These are phyloP conservation scores for Malassezia yamatoensis DNA, from an alignment of 1,284 basidiomycete genomes.

Conservation along the genomic window DNA sequence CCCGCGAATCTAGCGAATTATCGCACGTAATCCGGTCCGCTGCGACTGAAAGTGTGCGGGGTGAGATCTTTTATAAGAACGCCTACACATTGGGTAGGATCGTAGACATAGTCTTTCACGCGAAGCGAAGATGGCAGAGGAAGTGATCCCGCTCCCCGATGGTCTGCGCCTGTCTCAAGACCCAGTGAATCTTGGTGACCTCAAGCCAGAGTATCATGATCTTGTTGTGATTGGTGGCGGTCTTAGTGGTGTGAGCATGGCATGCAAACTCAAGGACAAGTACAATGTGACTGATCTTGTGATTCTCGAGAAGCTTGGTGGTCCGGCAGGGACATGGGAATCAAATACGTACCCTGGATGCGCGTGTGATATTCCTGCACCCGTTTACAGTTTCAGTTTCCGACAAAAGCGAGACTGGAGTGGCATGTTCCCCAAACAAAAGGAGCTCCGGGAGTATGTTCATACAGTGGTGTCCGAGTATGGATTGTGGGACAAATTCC, in stretches of 20 bases:
- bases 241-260: constrained; percentile 35
- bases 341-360: constrained; percentile 38
- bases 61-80: not conserved
- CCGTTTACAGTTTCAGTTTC: constrained; percentile 45
- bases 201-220: constrained; percentile 35
- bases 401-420: constrained; percentile 41
- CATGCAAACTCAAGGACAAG: constrained; percentile 34
- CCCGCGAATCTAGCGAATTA: no score
- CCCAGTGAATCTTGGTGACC: constrained; percentile 14
- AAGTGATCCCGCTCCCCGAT: not conserved
- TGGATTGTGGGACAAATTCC: constrained; percentile 27
- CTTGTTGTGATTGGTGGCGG: constrained; percentile 40
- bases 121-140: not conserved
- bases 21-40: no score
- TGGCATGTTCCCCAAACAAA: constrained; percentile 30
- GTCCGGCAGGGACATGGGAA: constrained; percentile 33
- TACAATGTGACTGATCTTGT: constrained; percentile 28
- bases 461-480: constrained; percentile 30
- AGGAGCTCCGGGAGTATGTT: constrained; percentile 36
- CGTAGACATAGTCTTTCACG: no score
- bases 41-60: not conserved
- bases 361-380: constrained; percentile 40
- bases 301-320: constrained; percentile 26
- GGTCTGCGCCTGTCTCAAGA: constrained; percentile 13
- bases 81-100: no score